Conservation (phyloP, 108 stramenopile species). For the Craspedostauros australis region DNA sequence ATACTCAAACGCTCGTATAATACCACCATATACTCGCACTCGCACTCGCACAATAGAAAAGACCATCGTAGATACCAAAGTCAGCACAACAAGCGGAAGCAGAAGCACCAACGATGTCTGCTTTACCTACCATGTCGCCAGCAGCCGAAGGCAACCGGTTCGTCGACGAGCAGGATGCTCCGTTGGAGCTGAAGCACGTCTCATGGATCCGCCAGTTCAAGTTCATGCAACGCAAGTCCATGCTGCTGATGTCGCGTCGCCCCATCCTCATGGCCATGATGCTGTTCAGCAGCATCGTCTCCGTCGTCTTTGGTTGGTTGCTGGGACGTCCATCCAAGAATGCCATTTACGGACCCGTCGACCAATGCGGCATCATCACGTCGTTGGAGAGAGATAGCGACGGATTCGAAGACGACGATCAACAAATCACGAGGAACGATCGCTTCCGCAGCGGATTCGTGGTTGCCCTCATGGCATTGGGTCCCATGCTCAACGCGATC, state of each 20-base stretch:
- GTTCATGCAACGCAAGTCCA: conserved; percentile 23
- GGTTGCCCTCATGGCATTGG: conserved; percentile 39
- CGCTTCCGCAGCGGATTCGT: conserved; percentile 30
- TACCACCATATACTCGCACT: too few relatives aligned
- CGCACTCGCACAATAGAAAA: too few relatives aligned
- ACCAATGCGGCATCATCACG: conserved; percentile 33
- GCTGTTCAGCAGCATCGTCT: conserved; percentile 22
- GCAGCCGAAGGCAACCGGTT: too few relatives aligned
- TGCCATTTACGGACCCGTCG: conserved; percentile 18
- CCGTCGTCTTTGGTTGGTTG: conserved; percentile 35
- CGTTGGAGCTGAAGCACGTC: conserved; percentile 4
- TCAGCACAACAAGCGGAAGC: too few relatives aligned
- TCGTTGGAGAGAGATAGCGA: background rate
- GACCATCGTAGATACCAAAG: too few relatives aligned
- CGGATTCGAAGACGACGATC: background rate
- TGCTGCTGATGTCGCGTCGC: conserved; percentile 27
- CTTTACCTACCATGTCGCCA: too few relatives aligned
- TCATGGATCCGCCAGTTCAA: conserved; percentile 37
- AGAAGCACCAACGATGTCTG: too few relatives aligned
- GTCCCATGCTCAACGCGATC: conserved; percentile 33
- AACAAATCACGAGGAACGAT: conserved; percentile 36
- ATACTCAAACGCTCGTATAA: too few relatives aligned
- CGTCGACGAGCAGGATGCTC: too few relatives aligned
- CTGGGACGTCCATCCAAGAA: conserved; percentile 13
- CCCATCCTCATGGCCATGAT: conserved; percentile 23